Conservation (phyloP, 129 eudicot genomes). For the Calendula officinalis region DNA sequence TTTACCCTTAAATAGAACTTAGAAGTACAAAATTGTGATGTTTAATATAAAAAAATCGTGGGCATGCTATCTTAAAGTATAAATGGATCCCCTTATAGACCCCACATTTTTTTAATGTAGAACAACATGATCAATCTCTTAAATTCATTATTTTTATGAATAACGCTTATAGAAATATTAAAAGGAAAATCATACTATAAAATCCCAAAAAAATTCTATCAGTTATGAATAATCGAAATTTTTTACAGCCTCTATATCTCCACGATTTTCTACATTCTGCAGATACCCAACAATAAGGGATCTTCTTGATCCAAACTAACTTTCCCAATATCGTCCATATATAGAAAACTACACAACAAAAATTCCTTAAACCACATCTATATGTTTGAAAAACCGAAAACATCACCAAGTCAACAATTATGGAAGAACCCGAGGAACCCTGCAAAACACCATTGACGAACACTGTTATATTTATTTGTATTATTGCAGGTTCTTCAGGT, state of each 20-base stretch:
- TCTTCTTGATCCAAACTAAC: conserved; percentile 9
- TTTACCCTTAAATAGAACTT: too few relatives aligned
- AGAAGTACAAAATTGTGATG: too few relatives aligned
- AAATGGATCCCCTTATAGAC: too few relatives aligned
- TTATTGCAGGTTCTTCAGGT: conserved; percentile 43
- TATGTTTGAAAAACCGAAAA: not conserved
- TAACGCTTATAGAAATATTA: not conserved
- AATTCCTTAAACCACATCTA: conserved; percentile 1
- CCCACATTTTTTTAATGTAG: too few relatives aligned
- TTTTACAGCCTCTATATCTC: conserved; percentile 13
- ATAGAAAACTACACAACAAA: not conserved
- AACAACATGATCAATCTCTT: too few relatives aligned
- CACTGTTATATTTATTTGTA: conserved; percentile 33
- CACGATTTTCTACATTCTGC: conserved; percentile 18
- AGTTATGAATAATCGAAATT: not conserved
- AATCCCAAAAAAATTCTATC: conserved; percentile 1
- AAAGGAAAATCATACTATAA: conserved; percentile 8
- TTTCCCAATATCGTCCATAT: not conserved
- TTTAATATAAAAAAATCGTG: too few relatives aligned
- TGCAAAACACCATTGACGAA: conserved; percentile 33
- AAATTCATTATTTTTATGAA: too few relatives aligned
- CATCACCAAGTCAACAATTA: conserved; percentile 12
- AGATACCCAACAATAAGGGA: not conserved
- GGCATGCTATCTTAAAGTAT: too few relatives aligned
- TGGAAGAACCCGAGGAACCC: conserved; percentile 29